phyloP scores from a whole-genome alignment of 306 rosid species.

The Vigna reflexopilosa region DNA sequence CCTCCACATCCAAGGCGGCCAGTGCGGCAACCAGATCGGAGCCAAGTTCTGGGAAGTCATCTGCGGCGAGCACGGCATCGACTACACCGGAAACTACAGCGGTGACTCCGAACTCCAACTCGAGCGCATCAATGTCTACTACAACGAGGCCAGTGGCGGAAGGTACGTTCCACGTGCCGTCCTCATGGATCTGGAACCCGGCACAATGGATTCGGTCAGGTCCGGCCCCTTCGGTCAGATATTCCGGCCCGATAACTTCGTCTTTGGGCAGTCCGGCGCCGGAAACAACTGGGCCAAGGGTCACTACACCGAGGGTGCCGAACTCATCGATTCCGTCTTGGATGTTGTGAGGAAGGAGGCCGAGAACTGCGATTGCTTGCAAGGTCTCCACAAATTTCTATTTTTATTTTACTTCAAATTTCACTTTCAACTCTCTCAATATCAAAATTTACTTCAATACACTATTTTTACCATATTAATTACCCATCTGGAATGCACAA shows the following conservation, averaged over 20 bases:
- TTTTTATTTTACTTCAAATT: not conserved
- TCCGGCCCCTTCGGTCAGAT: constrained; percentile 68
- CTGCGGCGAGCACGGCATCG: constrained; percentile 72
- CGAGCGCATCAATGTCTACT: constrained; percentile 69
- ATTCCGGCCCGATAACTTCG: constrained; percentile 72
- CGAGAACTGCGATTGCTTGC: constrained; percentile 78
- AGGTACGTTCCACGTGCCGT: constrained; percentile 76
- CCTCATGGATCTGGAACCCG: constrained; percentile 76
- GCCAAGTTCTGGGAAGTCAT: constrained; percentile 77
- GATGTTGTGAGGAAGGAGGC: constrained; percentile 78
- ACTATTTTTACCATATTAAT: not conserved
- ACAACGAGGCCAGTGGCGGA: constrained; percentile 68
- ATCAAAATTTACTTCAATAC: too few species aligned
- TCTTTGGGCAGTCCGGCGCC: constrained; percentile 74
- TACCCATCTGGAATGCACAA: too few species aligned
- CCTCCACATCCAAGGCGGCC: constrained; percentile 77
- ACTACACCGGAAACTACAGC: constrained; percentile 58
- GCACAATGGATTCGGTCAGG: constrained; percentile 66
- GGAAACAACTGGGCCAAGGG: constrained; percentile 70
- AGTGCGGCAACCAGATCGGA: constrained; percentile 76
- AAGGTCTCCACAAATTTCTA: constrained; percentile 44
- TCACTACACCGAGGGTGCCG: constrained; percentile 73
- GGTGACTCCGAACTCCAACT: constrained; percentile 70
- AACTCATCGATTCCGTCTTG: constrained; percentile 66
- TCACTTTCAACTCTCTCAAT: too few species aligned